Evolutionary conservation across 2,329 filamentous ascomycete species (phyloP).

Genomic region (Ramularia collo-cygni): DNA sequence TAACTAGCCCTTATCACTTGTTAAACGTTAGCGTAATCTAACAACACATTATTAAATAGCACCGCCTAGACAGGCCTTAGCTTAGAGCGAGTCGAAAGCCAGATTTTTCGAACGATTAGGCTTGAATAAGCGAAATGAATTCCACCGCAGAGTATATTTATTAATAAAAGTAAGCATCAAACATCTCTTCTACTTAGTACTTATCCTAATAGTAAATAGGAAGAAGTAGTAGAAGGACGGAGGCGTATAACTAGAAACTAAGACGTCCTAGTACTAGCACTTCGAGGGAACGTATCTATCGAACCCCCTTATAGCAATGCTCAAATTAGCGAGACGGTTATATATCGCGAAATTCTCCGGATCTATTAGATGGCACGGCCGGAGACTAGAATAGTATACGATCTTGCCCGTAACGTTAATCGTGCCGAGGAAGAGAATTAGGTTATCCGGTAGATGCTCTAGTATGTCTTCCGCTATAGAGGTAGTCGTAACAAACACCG

Average conservation of each 20-base stretch:
- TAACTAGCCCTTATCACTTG: no score
- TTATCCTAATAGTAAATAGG: constrained; percentile 23
- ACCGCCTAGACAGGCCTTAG: constrained; percentile 28
- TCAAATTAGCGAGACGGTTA: constrained; percentile 43
- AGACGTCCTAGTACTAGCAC: constrained; percentile 34
- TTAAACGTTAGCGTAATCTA: background rate
- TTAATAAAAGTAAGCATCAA: constrained; percentile 36
- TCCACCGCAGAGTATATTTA: constrained; percentile 33
- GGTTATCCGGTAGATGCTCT: constrained; percentile 47
- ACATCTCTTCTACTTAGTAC: background rate
- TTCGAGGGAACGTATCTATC: constrained; percentile 23
- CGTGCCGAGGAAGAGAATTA: constrained; percentile 42
- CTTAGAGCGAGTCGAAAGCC: constrained; percentile 41
- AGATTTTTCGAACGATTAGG: constrained; percentile 38
- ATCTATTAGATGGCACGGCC: constrained; percentile 36
- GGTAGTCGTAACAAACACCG: constrained; percentile 35
- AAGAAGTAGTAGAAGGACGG: constrained; percentile 38
- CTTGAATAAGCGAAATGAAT: constrained; percentile 32
- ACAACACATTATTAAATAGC: constrained; percentile 17
- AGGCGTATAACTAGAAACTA: constrained; percentile 35
- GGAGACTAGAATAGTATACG: constrained; percentile 36
- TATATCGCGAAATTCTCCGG: constrained; percentile 38
- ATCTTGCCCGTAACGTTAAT: constrained; percentile 35
- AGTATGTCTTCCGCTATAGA: constrained; percentile 46
- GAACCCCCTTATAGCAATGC: constrained; percentile 40